phyloP scores from a whole-genome alignment of 2,329 filamentous ascomycete genomes.

The Botrytis sinoallii region DNA sequence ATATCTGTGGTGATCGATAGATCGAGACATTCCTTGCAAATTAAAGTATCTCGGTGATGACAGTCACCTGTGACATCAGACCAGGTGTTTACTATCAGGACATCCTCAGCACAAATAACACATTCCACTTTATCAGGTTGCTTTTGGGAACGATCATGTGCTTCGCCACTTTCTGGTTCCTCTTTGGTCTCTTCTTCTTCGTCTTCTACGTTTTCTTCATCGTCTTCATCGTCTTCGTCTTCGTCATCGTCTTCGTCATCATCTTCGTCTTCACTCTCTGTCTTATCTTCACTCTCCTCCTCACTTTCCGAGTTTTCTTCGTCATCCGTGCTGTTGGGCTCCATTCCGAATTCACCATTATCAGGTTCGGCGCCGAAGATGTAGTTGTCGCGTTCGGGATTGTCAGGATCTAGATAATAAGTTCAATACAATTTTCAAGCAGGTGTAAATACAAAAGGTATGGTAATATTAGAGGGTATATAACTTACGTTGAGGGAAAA shows the following conservation, averaged over 20 bases:
- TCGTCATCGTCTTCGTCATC: not conserved
- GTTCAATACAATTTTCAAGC: not conserved
- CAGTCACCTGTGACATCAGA: not conserved
- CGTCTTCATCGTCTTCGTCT: not conserved
- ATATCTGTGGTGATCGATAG: not conserved
- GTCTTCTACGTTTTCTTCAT: not conserved
- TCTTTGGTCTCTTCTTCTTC: not conserved
- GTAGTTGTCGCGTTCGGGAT: not conserved
- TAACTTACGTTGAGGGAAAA: not conserved
- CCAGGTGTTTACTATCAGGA: too few relatives aligned
- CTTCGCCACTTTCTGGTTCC: not conserved
- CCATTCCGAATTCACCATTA: not conserved
- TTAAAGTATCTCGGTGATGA: not conserved
- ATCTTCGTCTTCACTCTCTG: not conserved
- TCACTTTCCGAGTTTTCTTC: not conserved
- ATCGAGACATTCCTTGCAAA: slow-evolving; percentile 1
- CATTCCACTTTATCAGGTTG: not conserved
- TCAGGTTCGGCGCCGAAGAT: not conserved
- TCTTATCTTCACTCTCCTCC: not conserved
- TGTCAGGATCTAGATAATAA: not conserved
- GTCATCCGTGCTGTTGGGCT: not conserved
- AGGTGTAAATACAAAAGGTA: not conserved
- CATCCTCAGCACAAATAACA: not conserved
- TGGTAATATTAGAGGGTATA: not conserved
- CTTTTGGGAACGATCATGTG: not conserved